Evolutionary conservation across 352 stramenopile species (phyloP).

Genomic region (Peronospora destructor): DNA sequence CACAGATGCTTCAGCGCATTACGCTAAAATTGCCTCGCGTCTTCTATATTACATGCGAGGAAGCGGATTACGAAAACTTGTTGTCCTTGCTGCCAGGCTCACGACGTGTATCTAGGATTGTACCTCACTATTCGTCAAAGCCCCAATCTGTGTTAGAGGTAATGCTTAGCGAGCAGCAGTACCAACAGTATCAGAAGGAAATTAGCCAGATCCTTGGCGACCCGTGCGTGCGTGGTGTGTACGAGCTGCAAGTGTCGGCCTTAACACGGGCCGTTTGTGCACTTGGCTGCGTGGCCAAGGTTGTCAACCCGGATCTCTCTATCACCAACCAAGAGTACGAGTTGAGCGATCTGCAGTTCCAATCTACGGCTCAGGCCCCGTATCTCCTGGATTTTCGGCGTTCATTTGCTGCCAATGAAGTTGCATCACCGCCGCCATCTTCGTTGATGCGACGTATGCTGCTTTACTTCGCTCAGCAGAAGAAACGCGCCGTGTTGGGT

Average conservation of each 20-base stretch:
- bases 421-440: conserved; percentile 2
- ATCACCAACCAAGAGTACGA: conserved; percentile 48
- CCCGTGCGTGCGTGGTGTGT: conserved; percentile 82
- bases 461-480: conserved; percentile 68
- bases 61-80: conserved; percentile 77
- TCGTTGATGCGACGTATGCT: conserved; percentile 48
- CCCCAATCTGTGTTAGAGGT: conserved; percentile 60
- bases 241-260: conserved; percentile 90
- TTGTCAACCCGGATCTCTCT: conserved; percentile 45
- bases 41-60: conserved; percentile 58
- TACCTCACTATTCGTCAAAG: conserved; percentile 50
- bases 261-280: conserved; percentile 85
- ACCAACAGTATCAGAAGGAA: conserved; percentile 66
- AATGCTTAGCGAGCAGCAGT: conserved; percentile 61
- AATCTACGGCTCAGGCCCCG: conserved; percentile 54
- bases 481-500: conserved; percentile 50
- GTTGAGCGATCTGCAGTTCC: conserved; percentile 62
- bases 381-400: conserved; percentile 49
- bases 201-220: conserved; percentile 78
- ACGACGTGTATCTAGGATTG: conserved; percentile 47
- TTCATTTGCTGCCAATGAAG: conserved; percentile 4
- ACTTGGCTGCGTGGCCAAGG: conserved; percentile 85
- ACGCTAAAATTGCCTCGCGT: conserved; percentile 61
- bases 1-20: conserved; percentile 65
- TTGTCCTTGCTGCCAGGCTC: conserved; percentile 45